phyloP scores from a whole-genome alignment of 768 basidiomycete genomes.

The Mycena olivaceomarginata region DNA sequence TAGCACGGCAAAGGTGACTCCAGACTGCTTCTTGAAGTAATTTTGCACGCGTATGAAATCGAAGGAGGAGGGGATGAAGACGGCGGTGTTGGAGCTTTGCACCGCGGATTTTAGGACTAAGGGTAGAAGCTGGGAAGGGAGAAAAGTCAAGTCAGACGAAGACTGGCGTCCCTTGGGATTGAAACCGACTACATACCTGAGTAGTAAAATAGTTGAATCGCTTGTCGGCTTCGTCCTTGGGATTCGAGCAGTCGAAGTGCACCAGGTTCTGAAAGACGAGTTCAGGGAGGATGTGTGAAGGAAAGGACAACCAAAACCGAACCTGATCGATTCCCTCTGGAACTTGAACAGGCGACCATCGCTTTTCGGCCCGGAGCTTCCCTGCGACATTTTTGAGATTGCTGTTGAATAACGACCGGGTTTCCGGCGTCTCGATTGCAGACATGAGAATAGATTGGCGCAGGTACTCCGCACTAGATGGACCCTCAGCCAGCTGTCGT shows the following conservation, averaged over 20 bases:
- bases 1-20: slow-evolving; percentile 86
- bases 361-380: slow-evolving; percentile 81
- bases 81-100: slow-evolving; percentile 89
- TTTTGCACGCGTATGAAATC: slow-evolving; percentile 96
- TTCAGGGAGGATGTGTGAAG: neutral
- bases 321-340: slow-evolving; percentile 92
- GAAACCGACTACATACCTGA: slow-evolving; percentile 69
- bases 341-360: slow-evolving; percentile 85
- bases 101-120: slow-evolving; percentile 93
- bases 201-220: slow-evolving; percentile 92
- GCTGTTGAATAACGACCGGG: slow-evolving; percentile 85
- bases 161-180: no score
- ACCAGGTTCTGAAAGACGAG: slow-evolving; percentile 74
- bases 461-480: slow-evolving; percentile 83
- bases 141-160: neutral
- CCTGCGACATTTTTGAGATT: slow-evolving; percentile 90
- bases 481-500: neutral
- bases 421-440: slow-evolving; percentile 93
- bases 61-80: slow-evolving; percentile 96
- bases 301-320: slow-evolving; percentile 42
- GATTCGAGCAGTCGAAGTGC: slow-evolving; percentile 82
- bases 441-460: slow-evolving; percentile 94
- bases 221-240: slow-evolving; percentile 89
- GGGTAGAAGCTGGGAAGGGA: slow-evolving; percentile 81
- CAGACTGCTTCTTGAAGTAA: slow-evolving; percentile 83